These are phyloP conservation scores for Friedmanniomyces simplex DNA, from an alignment of 495 filamentous ascomycete species.

Conservation along the genomic window DNA sequence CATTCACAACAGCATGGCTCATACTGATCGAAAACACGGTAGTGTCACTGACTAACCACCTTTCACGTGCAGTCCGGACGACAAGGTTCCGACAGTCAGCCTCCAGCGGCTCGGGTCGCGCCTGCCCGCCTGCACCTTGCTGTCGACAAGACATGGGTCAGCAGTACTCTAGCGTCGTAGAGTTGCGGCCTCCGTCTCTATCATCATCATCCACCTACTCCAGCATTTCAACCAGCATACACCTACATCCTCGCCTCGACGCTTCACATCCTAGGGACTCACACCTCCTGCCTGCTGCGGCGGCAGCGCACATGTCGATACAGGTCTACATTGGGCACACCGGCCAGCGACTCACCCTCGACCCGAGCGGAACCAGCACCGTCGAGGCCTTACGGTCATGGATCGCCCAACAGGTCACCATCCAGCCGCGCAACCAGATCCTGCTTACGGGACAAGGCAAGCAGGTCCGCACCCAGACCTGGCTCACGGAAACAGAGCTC, in stretches of 20 bases:
- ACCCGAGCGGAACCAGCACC: conserved; percentile 50
- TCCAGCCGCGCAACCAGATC: conserved; percentile 63
- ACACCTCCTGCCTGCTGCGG: background rate
- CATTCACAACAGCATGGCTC: no score
- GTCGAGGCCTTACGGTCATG: conserved; percentile 61
- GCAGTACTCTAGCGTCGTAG: background rate
- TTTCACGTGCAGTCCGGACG: background rate
- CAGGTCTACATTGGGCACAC: conserved; percentile 81
- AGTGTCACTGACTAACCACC: no score
- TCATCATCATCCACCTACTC: background rate
- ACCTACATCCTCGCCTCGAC: background rate
- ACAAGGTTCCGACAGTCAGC: background rate
- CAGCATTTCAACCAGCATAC: background rate
- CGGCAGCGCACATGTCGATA: conserved; percentile 50
- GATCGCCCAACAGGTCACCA: conserved; percentile 54
- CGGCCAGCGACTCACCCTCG: conserved; percentile 67
- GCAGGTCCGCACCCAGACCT: conserved; percentile 62
- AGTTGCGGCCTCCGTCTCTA: background rate
- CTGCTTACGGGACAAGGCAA: conserved; percentile 73
- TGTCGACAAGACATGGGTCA: background rate
- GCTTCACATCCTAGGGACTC: background rate
- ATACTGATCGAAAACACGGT: no score
- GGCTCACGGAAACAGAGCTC: conserved; percentile 73
- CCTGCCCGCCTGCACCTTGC: background rate
- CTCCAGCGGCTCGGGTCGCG: background rate